Evolutionary conservation across 495 filamentous ascomycete species (phyloP).

Genomic region (Podospora tetraspora): DNA sequence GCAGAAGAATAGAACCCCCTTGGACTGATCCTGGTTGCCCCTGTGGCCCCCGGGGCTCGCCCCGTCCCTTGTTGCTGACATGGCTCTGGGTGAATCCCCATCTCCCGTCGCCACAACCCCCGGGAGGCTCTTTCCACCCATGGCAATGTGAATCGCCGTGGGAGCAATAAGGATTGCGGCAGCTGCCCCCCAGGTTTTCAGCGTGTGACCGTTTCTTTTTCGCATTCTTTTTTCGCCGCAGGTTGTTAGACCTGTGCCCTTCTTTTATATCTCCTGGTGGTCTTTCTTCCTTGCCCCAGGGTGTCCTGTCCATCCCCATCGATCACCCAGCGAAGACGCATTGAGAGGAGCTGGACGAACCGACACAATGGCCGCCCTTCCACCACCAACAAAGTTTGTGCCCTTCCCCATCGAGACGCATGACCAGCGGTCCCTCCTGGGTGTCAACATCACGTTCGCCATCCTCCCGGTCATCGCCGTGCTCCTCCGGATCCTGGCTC

Average conservation of each 20-base stretch:
- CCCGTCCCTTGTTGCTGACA: background rate
- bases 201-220: background rate
- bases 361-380: slow-evolving; percentile 10
- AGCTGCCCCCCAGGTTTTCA: background rate
- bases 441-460: slow-evolving; percentile 21
- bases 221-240: background rate
- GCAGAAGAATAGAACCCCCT: background rate
- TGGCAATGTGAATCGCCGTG: background rate
- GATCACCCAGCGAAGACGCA: background rate
- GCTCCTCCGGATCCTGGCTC: slow-evolving; percentile 21
- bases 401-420: slow-evolving; percentile 26
- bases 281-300: background rate
- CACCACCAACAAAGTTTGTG: slow-evolving; percentile 5
- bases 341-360: background rate
- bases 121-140: background rate
- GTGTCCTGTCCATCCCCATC: background rate
- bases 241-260: background rate
- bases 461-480: slow-evolving; percentile 20
- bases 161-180: background rate
- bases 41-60: background rate
- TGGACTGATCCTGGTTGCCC: background rate
- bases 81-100: background rate
- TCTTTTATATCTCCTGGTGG: background rate
- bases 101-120: background rate
- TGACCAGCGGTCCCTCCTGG: slow-evolving; percentile 23